Conservation (phyloP, 1,284 basidiomycete genomes). For the Cutaneotrichosporon dermatis region DNA sequence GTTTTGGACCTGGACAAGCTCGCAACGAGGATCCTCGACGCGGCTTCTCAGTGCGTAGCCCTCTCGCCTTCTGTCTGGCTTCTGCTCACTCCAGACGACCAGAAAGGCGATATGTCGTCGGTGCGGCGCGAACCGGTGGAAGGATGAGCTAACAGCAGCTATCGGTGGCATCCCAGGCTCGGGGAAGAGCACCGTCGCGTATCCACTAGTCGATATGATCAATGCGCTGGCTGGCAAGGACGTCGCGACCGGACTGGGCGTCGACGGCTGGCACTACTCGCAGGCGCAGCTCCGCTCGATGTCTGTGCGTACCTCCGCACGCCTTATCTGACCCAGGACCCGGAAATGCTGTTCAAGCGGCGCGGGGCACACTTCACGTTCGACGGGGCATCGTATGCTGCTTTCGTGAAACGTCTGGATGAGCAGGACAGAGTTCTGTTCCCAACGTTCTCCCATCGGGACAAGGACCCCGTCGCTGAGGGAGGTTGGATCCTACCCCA, state of each 20-base stretch:
- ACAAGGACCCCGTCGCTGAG: conserved; percentile 12
- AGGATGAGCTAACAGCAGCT: background rate
- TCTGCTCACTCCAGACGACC: background rate
- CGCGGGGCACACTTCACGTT: conserved; percentile 17
- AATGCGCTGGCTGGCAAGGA: conserved; percentile 24
- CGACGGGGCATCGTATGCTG: conserved; percentile 2
- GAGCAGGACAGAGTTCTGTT: background rate
- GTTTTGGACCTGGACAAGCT: background rate
- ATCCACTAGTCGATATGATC: conserved; percentile 42
- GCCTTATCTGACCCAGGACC: background rate
- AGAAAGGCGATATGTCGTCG: conserved; percentile 1
- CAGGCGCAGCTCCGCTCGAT: conserved; percentile 38
- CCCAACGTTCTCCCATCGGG: conserved; percentile 11
- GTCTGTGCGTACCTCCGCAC: background rate
- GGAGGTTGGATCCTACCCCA: background rate
- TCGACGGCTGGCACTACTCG: conserved; percentile 54
- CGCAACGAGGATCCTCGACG: background rate
- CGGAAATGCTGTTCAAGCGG: conserved; percentile 5
- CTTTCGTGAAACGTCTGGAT: conserved; percentile 2
- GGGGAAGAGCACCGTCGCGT: conserved; percentile 52
- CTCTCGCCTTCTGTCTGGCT: too few species aligned
- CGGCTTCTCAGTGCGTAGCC: background rate
- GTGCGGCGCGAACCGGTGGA: background rate
- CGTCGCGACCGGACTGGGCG: conserved; percentile 47
- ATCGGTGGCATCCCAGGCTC: conserved; percentile 44